Percentiles rank a stretch among this genome's conserved stretches.
Conservation (phyloP, 257 asterid genomes). For the Apocynum venetum region DNA sequence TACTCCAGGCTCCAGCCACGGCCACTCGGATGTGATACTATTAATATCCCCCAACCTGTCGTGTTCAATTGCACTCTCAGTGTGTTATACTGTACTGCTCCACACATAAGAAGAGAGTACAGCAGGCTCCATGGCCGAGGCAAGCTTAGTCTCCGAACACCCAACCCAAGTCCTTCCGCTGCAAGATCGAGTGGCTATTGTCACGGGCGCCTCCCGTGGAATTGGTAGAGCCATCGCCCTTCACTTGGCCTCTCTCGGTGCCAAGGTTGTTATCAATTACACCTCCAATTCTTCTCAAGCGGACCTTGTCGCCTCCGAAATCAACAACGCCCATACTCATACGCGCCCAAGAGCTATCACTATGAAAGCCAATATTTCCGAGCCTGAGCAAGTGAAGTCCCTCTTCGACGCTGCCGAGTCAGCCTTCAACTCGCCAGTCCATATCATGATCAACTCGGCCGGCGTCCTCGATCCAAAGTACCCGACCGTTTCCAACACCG, state of each 20-base stretch:
- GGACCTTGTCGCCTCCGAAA: conserved; percentile 26
- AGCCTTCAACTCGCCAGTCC: conserved; percentile 38
- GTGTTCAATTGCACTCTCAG: too few species aligned
- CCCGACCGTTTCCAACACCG: conserved; percentile 44
- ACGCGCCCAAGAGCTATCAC: conserved; percentile 33
- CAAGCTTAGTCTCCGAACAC: not conserved
- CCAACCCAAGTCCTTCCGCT: conserved; percentile 15
- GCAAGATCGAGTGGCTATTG: conserved; percentile 35
- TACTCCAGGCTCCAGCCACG: too few species aligned
- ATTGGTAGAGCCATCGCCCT: conserved; percentile 43
- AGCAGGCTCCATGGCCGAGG: conserved; percentile 15
- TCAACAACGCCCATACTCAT: conserved; percentile 10
- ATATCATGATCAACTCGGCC: conserved; percentile 57
- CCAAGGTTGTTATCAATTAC: conserved; percentile 53
- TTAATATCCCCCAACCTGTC: too few species aligned
- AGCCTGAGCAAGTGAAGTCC: conserved; percentile 45
- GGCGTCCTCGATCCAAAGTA: conserved; percentile 45
- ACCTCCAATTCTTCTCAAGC: conserved; percentile 39
- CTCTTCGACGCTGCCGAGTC: conserved; percentile 64
- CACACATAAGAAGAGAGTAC: too few species aligned
- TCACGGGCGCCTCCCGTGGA: conserved; percentile 41
- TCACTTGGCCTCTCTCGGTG: conserved; percentile 58
- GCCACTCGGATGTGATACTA: too few species aligned
- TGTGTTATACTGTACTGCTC: too few species aligned
- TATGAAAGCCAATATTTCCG: conserved; percentile 50